Evolutionary conservation across 2,329 filamentous ascomycete species (phyloP).

Genomic region (Reticulascus tulasneorum): DNA sequence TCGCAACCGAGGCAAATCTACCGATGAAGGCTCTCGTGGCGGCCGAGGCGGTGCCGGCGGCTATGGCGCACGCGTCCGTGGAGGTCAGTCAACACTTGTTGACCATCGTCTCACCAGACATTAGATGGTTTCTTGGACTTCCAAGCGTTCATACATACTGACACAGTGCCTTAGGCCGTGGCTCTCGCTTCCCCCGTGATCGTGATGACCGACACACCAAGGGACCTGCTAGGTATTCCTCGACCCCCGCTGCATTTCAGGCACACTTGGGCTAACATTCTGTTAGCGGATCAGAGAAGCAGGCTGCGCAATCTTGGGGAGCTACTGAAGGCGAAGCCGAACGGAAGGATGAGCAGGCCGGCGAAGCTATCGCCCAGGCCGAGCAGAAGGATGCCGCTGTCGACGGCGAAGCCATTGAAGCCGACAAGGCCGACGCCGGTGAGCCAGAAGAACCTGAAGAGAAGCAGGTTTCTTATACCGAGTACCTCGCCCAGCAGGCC

Average conservation of each 20-base stretch:
- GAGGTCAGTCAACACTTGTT: conserved; percentile 47
- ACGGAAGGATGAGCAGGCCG: conserved; percentile 87
- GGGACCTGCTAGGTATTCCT: conserved; percentile 39
- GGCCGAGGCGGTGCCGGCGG: conserved; percentile 56
- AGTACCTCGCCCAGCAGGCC: conserved; percentile 72
- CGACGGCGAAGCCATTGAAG: conserved; percentile 43
- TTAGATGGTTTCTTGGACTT: background rate
- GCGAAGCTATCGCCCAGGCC: conserved; percentile 79
- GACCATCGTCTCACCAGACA: background rate
- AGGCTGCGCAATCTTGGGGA: conserved; percentile 87
- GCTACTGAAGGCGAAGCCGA: conserved; percentile 76
- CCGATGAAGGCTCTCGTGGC: conserved; percentile 60
- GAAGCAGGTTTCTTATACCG: conserved; percentile 84
- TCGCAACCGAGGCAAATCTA: conserved; percentile 77
- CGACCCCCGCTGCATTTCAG: background rate
- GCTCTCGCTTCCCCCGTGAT: conserved; percentile 47
- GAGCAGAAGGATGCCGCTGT: conserved; percentile 70
- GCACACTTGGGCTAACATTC: conserved; percentile 16
- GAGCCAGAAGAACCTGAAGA: conserved; percentile 66
- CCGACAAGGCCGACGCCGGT: conserved; percentile 58
- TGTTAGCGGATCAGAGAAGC: conserved; percentile 74
- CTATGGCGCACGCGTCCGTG: conserved; percentile 59
- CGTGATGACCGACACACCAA: conserved; percentile 55
- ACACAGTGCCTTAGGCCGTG: conserved; percentile 39
- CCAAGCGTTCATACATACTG: conserved; percentile 2